These are phyloP conservation scores for Cladosporium phlei DNA, from an alignment of 2,329 filamentous ascomycete genomes.

Conservation along the genomic window DNA sequence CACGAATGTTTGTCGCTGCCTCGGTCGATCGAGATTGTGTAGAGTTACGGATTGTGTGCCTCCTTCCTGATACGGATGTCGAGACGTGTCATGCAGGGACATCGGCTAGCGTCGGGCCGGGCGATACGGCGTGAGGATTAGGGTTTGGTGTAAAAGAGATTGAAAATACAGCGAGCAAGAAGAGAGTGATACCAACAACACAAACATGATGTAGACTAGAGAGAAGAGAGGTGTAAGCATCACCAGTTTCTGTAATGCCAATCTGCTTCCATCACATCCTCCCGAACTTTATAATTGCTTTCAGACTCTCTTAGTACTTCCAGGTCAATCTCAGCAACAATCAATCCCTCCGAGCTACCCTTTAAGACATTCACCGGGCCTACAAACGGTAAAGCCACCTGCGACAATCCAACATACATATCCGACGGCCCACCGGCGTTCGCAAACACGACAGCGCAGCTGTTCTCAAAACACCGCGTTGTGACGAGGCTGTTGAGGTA, in stretches of 20 bases:
- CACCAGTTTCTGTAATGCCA: not conserved
- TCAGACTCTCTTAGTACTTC: not conserved
- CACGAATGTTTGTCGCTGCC: not conserved
- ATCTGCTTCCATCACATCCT: not conserved
- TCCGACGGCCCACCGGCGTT: slow-evolving; percentile 62
- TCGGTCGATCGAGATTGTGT: not conserved
- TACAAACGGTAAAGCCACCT: slow-evolving; percentile 63
- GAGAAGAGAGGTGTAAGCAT: too few relatives aligned
- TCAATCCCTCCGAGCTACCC: not conserved
- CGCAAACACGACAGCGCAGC: slow-evolving; percentile 62
- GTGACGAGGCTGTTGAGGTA: slow-evolving; percentile 63
- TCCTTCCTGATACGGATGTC: not conserved
- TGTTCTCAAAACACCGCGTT: slow-evolving; percentile 68
- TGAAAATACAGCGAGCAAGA: too few relatives aligned
- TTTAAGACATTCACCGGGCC: slow-evolving; percentile 49
- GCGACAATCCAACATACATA: slow-evolving; percentile 58
- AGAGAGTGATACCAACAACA: too few relatives aligned
- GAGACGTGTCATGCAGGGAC: too few relatives aligned
- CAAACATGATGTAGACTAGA: too few relatives aligned
- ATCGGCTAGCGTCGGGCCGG: too few relatives aligned
- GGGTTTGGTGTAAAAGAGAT: too few relatives aligned
- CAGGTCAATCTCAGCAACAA: not conserved
- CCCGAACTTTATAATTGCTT: not conserved
- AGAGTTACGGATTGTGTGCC: not conserved
- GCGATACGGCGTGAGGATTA: too few relatives aligned